phyloP scores from a whole-genome alignment of 2,329 filamentous ascomycete genomes.

The Fusarium drepaniforme region DNA sequence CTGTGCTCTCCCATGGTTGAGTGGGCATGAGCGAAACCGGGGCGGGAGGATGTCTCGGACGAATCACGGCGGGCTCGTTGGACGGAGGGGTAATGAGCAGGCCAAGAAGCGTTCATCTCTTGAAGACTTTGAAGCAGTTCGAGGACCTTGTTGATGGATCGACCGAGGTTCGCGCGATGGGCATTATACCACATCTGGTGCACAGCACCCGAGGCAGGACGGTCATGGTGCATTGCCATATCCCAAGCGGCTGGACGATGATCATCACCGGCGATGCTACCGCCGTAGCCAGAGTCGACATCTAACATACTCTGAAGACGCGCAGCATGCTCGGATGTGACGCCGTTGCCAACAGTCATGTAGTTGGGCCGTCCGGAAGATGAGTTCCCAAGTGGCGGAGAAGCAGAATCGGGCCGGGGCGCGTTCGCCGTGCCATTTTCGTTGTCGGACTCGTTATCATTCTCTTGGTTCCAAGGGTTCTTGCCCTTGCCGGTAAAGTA shows the following conservation, averaged over 20 bases:
- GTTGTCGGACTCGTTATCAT: slow-evolving; percentile 41
- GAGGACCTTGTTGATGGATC: slow-evolving; percentile 88
- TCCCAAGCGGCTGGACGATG: slow-evolving; percentile 60
- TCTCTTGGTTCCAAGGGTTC: slow-evolving; percentile 51
- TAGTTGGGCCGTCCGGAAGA: slow-evolving; percentile 69
- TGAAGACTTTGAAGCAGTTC: slow-evolving; percentile 87
- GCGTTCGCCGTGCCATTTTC: slow-evolving; percentile 34
- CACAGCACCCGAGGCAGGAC: slow-evolving; percentile 80
- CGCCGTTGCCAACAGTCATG: slow-evolving; percentile 89
- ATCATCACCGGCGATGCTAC: slow-evolving; percentile 78
- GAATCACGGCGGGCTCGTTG: slow-evolving; percentile 67
- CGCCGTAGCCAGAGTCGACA: slow-evolving; percentile 91
- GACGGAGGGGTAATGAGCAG: slow-evolving; percentile 92
- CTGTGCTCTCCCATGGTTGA: slow-evolving; percentile 66
- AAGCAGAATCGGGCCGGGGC: slow-evolving; percentile 42
- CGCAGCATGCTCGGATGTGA: slow-evolving; percentile 83
- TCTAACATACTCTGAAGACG: slow-evolving; percentile 86
- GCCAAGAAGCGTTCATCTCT: slow-evolving; percentile 91
- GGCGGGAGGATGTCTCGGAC: slow-evolving; percentile 65
- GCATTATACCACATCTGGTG: slow-evolving; percentile 96
- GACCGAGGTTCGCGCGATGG: slow-evolving; percentile 87
- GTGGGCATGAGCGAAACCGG: slow-evolving; percentile 72
- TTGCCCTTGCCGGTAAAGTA: slow-evolving; percentile 69
- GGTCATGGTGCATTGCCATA: slow-evolving; percentile 56
- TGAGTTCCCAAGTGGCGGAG: slow-evolving; percentile 39